These are phyloP conservation scores for Allium fistulosum DNA, from an alignment of 106 monocot species.

Conservation along the genomic window DNA sequence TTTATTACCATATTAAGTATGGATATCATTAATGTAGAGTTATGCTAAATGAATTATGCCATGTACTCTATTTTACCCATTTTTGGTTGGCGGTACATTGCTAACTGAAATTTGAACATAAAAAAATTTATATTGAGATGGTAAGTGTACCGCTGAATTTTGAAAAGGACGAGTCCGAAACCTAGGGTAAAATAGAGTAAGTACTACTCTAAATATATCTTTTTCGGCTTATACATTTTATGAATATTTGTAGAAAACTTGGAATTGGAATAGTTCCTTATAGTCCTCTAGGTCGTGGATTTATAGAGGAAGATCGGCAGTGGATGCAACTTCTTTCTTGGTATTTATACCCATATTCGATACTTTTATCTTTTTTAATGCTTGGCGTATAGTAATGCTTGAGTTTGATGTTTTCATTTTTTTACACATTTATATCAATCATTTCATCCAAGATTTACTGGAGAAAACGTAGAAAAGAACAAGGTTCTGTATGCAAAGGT, in stretches of 20 bases:
- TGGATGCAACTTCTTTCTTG: slow-evolving; percentile 15
- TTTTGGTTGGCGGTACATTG: too few species aligned
- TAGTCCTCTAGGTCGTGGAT: slow-evolving; percentile 40
- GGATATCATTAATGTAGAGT: too few species aligned
- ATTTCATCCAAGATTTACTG: slow-evolving; percentile 22
- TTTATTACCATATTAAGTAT: too few species aligned
- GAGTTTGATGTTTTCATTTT: background rate
- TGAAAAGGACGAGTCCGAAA: too few species aligned
- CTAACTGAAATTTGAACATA: too few species aligned
- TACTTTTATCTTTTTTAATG: background rate
- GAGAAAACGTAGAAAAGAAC: slow-evolving; percentile 39
- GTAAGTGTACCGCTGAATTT: too few species aligned
- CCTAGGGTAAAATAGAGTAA: too few species aligned
- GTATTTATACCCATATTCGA: slow-evolving; percentile 3
- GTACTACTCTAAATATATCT: too few species aligned
- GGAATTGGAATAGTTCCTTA: slow-evolving; percentile 48
- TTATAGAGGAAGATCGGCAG: slow-evolving; percentile 30
- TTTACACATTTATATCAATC: background rate
- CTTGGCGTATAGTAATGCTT: background rate
- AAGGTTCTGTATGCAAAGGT: slow-evolving; percentile 14
- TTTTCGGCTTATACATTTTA: too few species aligned
- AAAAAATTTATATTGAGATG: too few species aligned
- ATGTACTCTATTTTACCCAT: too few species aligned
- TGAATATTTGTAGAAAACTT: slow-evolving; percentile 21
- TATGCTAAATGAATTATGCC: too few species aligned